These are phyloP conservation scores for Lachancea sp. DNA, from an alignment of 805 yeast genomes.

Conservation along the genomic window DNA sequence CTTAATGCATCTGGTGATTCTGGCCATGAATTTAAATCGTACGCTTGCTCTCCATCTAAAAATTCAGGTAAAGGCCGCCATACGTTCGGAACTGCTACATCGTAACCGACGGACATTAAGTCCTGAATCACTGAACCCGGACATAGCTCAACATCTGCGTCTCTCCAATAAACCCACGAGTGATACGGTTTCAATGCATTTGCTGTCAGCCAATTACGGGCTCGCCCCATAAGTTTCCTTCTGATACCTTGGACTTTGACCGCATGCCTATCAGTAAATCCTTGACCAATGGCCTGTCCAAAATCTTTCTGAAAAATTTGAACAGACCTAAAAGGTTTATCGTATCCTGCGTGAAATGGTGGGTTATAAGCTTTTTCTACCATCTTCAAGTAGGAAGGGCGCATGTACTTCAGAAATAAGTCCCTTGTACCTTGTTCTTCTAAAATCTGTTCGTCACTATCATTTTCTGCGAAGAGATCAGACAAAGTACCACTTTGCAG, in stretches of 20 bases:
- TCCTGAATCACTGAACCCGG: constrained; percentile 71
- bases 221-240: constrained; percentile 79
- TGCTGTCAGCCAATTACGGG: constrained; percentile 76
- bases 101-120: constrained; percentile 63
- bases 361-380: constrained; percentile 55
- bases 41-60: constrained; percentile 82
- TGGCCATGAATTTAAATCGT: constrained; percentile 94
- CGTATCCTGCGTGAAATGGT: constrained; percentile 58
- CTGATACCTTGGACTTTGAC: constrained; percentile 82
- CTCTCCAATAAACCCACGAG: constrained; percentile 91
- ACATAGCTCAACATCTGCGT: constrained; percentile 76
- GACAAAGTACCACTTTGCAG: constrained; percentile 66
- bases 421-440: constrained; percentile 50
- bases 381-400: constrained; percentile 49
- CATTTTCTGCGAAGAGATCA: constrained; percentile 31
- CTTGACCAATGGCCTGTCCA: constrained; percentile 81
- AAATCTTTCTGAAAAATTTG: constrained; percentile 78
- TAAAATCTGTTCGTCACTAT: constrained; percentile 36
- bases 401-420: constrained; percentile 66
- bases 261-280: constrained; percentile 76
- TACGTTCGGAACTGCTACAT: constrained; percentile 77
- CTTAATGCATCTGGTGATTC: constrained; percentile 75
- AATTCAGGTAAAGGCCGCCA: constrained; percentile 97
- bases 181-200: constrained; percentile 74
- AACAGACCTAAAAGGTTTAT: constrained; percentile 67